Evolutionary conservation across 305 asterid genomes (phyloP).

Genomic region (Plantago lanceolata): DNA sequence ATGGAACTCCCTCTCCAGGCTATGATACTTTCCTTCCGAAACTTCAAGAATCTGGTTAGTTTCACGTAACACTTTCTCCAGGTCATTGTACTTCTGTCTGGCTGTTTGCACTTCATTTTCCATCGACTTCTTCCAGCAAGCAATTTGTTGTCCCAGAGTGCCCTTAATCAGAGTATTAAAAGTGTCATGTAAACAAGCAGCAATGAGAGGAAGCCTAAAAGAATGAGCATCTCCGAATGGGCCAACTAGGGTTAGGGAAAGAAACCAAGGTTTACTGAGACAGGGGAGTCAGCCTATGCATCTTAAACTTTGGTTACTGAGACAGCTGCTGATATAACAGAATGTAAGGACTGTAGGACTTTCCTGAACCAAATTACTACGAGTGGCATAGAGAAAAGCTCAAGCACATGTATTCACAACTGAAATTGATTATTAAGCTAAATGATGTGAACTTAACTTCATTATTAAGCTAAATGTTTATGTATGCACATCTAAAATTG

Average conservation of each 20-base stretch:
- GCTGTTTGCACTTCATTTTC: conserved; percentile 45
- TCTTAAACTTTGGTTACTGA: background rate
- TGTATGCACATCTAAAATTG: background rate
- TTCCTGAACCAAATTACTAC: background rate
- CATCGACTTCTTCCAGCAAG: conserved; percentile 71
- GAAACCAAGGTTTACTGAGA: background rate
- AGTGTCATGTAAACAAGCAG: conserved; percentile 9
- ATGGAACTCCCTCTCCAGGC: conserved; percentile 61
- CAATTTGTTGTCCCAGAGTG: conserved; percentile 65
- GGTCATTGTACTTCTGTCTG: conserved; percentile 47
- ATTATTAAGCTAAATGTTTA: background rate
- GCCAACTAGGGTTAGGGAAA: background rate
- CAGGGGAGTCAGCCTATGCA: background rate
- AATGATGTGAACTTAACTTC: background rate
- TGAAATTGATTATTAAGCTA: too few relatives aligned
- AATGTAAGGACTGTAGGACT: too few relatives aligned
- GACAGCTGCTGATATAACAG: background rate
- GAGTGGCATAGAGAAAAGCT: background rate
- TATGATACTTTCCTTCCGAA: conserved; percentile 50
- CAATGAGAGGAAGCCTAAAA: background rate
- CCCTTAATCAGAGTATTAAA: conserved; percentile 57
- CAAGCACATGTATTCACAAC: background rate
- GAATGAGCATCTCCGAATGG: background rate
- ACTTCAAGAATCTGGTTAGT: conserved; percentile 45
- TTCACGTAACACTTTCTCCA: conserved; percentile 51